Conservation (phyloP, 768 basidiomycete species). For the Tremella fuciformis region DNA sequence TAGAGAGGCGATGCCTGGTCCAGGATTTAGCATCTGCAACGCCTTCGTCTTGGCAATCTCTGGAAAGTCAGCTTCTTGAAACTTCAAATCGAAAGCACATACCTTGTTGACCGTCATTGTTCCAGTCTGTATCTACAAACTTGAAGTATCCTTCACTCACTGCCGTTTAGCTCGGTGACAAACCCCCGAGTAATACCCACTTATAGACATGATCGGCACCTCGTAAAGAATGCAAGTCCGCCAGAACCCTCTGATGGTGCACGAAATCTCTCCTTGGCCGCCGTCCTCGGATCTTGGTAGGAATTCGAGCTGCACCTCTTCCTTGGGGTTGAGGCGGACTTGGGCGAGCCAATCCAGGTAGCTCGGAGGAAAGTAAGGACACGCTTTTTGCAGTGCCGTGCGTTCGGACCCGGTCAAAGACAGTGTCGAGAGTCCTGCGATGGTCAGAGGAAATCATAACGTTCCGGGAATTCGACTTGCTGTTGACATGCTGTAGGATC, state of each 20-base stretch:
- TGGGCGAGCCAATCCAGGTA: constrained; percentile 72
- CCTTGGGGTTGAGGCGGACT: constrained; percentile 51
- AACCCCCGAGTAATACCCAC: constrained; percentile 26
- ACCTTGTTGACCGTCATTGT: constrained; percentile 61
- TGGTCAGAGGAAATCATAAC: background rate
- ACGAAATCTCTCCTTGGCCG: constrained; percentile 65
- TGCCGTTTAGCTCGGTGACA: constrained; percentile 13
- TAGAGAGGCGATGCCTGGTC: constrained; percentile 21
- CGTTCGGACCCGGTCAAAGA: constrained; percentile 63
- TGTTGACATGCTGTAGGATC: constrained; percentile 60
- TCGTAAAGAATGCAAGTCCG: constrained; percentile 75
- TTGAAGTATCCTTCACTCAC: constrained; percentile 86
- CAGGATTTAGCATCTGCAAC: constrained; percentile 54
- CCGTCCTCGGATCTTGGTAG: constrained; percentile 57
- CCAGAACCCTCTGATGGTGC: constrained; percentile 55
- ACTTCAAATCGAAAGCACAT: background rate
- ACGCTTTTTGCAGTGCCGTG: constrained; percentile 64
- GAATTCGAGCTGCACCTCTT: constrained; percentile 68
- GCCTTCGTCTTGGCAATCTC: constrained; percentile 74
- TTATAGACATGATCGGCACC: constrained; percentile 86
- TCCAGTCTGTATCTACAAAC: constrained; percentile 75
- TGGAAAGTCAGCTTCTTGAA: constrained; percentile 47
- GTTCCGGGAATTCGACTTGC: constrained; percentile 55
- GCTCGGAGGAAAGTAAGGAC: constrained; percentile 67
- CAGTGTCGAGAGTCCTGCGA: constrained; percentile 70